Evolutionary conservation across 805 yeast genomes (phyloP), one percentile per base, ranked within the genome.

Genomic region (Osmozyma mogii): DNA sequence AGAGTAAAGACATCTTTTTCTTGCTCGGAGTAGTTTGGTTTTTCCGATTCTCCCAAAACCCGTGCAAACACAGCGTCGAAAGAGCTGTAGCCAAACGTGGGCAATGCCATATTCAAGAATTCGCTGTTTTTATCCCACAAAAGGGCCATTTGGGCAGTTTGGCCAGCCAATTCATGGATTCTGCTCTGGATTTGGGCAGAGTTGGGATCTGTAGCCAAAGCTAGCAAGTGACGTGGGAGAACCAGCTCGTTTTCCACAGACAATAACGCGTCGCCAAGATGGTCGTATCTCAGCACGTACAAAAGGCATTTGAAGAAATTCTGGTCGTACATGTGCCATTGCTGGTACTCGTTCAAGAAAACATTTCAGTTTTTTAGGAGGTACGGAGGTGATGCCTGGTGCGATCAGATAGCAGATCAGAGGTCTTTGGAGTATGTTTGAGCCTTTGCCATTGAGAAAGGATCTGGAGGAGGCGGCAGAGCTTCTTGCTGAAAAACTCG

Each of bases 221-320:
- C 14, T 13, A 24, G 24, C 7, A 34, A 24, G 17, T 28, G 17
- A 3, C 10, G 12, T 3, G 37, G 31, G 9, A 13, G 10, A 7
- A 22, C 23, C 13, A 7, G 5, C 6, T 19, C 15, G 12, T 27
- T 11, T 9, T 20, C 15, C n/a, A 25, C 17, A 4, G 26, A 14
- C 9, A 11, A 14, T 24, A 34, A 28, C 10, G 21, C 14, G 4
- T 13, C 22, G 12, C 22, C 29, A 8, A 34, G 14, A 6, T 22
- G 24, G 13, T 22, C 21, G 28, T 34, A 34, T 16, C 38, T 24
- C 35, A 25, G 28, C 9, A 34, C 38, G 11, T 25, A 27, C 9
- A 34, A 26, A 9, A 28, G 15, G 7, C 24, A 25, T 12, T 25
- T 17, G 25, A 27, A 28, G 17, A 28, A 25, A 9, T 28, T 15